These are phyloP conservation scores for Nannochloropsis gaditana DNA, from an alignment of 108 stramenopile species.

Conservation along the genomic window DNA sequence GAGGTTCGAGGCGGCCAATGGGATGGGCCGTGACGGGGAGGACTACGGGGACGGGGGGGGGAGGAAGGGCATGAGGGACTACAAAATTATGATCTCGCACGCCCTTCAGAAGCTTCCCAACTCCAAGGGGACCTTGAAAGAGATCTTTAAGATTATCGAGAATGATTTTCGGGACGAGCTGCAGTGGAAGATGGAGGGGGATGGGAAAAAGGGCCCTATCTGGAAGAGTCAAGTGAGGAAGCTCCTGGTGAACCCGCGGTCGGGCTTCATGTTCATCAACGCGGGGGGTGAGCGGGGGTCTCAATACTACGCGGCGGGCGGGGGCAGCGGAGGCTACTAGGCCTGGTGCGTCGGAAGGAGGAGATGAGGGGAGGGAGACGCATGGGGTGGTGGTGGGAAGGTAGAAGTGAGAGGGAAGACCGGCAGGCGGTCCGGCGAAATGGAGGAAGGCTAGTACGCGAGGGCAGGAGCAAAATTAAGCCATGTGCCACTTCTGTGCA, in stretches of 20 bases:
- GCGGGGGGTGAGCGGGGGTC: neutral
- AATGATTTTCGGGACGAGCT: slow-evolving; percentile 21
- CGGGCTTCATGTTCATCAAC: neutral
- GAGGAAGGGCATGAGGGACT: neutral
- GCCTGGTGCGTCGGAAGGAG: neutral
- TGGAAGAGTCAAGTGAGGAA: slow-evolving; percentile 25
- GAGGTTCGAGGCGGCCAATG: slow-evolving; percentile 10
- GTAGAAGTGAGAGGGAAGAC: too few relatives aligned
- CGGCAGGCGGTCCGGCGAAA: too few relatives aligned
- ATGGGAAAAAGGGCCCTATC: neutral
- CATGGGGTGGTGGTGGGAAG: neutral
- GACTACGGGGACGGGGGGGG: slow-evolving; percentile 22
- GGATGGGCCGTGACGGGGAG: neutral
- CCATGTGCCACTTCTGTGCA: too few relatives aligned
- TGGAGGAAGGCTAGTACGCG: too few relatives aligned
- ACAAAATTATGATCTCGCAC: slow-evolving; percentile 35
- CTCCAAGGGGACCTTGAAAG: slow-evolving; percentile 29
- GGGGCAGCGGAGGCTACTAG: neutral
- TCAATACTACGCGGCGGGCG: neutral
- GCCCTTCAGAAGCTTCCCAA: slow-evolving; percentile 25
- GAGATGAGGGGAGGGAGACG: neutral
- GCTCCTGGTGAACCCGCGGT: neutral
- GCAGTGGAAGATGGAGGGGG: neutral
- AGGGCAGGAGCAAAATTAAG: too few relatives aligned
- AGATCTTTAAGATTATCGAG: slow-evolving; percentile 43